Base-by-base conservation (phyloP, 805 yeast genomes). In the Candida tallmaniae region DNA sequence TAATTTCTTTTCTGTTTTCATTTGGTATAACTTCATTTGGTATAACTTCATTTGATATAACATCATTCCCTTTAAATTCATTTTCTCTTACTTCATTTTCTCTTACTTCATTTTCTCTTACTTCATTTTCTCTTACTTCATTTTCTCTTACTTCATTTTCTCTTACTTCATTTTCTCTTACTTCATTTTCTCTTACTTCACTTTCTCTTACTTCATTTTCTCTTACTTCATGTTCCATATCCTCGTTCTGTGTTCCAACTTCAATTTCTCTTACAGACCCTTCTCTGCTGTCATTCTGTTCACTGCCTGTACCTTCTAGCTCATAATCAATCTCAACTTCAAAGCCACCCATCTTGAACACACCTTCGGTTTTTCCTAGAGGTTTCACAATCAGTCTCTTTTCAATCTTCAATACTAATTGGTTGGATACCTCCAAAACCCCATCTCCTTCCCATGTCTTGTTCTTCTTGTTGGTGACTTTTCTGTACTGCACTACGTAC, bases 371-470 rank as follows among this genome's bases (percentile, higher is more conserved):
- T 19, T 38, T 36, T 10, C 35, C 16, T n/a, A 36, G 12, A 1
- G 31, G 12, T 22, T 34, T 51, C 9, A 39, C 46, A 32, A 50
- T 50, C 15, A 47, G 46, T 12, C 54, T 48, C 16, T 52, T 48
- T 25, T 61, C 70, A 11, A 41, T 27, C 29, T 63, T 55, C 12
- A 69, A 48, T 10, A 56, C 46, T 12, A 37, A 15, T 13, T 23
- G 12, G 18, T 7, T 36, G 1, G 46, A 41, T 2, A 69, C 51
- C 0, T 58, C 46, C 11, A 82, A 60, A 22, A 61, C 57, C 5
- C 96, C 97, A 60, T 93, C 97, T 2, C 95, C 95, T 36, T 86
- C 94, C 98, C 98, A 93, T 0, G 87, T 79, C 53, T 89, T 89
- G 55, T 88, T 78, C 65, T 90, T 87, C 58, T 83, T 86, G 21